A percentile compares a stretch with the other conserved stretches of the same genome.
phyloP scores from a whole-genome alignment of 2,329 filamentous ascomycete species.

The Ciborinia camelliae region DNA sequence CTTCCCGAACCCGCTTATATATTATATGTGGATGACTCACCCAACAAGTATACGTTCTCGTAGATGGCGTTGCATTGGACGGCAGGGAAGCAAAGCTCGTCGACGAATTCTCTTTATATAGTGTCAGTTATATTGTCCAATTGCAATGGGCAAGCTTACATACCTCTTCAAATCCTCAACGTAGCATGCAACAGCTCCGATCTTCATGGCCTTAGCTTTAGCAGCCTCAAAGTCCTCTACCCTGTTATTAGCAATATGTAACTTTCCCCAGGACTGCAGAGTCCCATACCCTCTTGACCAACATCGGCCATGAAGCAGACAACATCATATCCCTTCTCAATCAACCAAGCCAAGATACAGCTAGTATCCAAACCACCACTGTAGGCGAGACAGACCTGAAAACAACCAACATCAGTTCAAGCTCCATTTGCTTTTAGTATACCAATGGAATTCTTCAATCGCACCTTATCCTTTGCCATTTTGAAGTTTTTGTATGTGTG shows the following conservation, averaged over 20 bases:
- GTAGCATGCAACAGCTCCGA: conserved; percentile 38
- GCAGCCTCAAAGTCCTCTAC: conserved; percentile 69
- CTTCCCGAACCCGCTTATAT: neutral
- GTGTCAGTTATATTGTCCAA: neutral
- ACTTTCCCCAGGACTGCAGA: conserved; percentile 23
- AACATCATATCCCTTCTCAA: conserved; percentile 49
- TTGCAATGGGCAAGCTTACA: neutral
- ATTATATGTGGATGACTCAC: conserved; percentile 35
- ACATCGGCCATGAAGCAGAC: conserved; percentile 62
- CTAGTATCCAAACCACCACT: conserved; percentile 46
- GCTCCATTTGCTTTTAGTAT: conserved; percentile 12
- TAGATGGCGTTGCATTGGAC: conserved; percentile 71
- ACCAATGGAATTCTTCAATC: neutral
- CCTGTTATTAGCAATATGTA: conserved; percentile 17
- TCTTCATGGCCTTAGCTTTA: conserved; percentile 62
- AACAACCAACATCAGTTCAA: conserved; percentile 22
- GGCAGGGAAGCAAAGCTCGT: conserved; percentile 71
- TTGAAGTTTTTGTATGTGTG: conserved; percentile 13
- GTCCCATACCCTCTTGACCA: conserved; percentile 55
- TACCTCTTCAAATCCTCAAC: conserved; percentile 58
- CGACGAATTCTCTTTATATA: conserved; percentile 62
- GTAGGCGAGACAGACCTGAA: conserved; percentile 43
- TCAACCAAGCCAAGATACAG: conserved; percentile 45
- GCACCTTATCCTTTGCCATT: conserved; percentile 34
- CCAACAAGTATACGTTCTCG: conserved; percentile 63